Conservation (phyloP, 75 land plant species). For the Cunninghamia lanceolata region DNA sequence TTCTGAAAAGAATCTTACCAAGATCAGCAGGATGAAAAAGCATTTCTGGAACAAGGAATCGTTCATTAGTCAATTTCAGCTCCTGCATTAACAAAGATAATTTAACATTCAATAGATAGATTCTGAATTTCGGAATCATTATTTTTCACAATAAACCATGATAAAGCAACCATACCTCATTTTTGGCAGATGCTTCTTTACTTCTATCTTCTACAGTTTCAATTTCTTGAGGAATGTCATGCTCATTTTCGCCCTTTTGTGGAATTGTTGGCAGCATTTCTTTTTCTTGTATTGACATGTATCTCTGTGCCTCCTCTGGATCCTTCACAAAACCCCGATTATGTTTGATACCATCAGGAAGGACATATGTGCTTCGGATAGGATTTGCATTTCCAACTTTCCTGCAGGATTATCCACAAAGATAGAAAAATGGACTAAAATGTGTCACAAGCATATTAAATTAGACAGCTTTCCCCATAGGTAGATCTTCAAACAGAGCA, state of each 20-base stretch:
- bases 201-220: slow-evolving; percentile 37
- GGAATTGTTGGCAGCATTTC: slow-evolving; percentile 13
- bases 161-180: slow-evolving; percentile 32
- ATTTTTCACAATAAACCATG: neutral
- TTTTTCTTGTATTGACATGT: slow-evolving; percentile 23
- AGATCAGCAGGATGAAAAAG: slow-evolving; percentile 95
- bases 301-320: slow-evolving; percentile 51
- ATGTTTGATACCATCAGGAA: slow-evolving; percentile 91
- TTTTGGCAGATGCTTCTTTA: slow-evolving; percentile 42
- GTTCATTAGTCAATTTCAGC: slow-evolving; percentile 90
- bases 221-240: slow-evolving; percentile 6
- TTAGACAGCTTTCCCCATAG: neutral
- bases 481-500: neutral
- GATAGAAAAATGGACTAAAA: neutral
- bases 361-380: slow-evolving; percentile 71
- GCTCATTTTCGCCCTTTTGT: slow-evolving; percentile 7
- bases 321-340: slow-evolving; percentile 91
- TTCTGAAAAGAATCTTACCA: slow-evolving; percentile 42
- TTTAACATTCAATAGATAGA: neutral
- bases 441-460: neutral
- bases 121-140: neutral
- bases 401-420: slow-evolving; percentile 24
- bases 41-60: slow-evolving; percentile 98
- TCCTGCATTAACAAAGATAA: slow-evolving; percentile 44
- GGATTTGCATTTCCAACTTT: slow-evolving; percentile 60